These are phyloP conservation scores for Phytophthora crassamura DNA, from an alignment of 352 stramenopile species.

Conservation along the genomic window DNA sequence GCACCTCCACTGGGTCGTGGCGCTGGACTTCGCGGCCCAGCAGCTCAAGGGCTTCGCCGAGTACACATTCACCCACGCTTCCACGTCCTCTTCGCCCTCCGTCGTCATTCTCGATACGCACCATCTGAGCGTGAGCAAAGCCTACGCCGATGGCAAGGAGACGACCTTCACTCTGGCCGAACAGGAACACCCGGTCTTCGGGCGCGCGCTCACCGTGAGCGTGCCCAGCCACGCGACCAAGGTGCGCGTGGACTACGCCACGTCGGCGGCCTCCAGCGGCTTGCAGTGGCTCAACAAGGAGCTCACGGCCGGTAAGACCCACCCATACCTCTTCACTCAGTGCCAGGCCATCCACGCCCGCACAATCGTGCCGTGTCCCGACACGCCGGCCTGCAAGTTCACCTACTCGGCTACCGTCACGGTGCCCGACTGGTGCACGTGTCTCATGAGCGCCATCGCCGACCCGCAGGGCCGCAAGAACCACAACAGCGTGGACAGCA, in stretches of 20 bases:
- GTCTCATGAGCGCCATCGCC: slow-evolving; percentile 91
- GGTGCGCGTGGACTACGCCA: slow-evolving; percentile 84
- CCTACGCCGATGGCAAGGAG: slow-evolving; percentile 56
- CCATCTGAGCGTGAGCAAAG: slow-evolving; percentile 72
- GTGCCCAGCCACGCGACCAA: slow-evolving; percentile 53
- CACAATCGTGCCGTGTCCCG: slow-evolving; percentile 95
- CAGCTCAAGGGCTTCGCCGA: slow-evolving; percentile 82
- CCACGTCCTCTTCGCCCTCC: slow-evolving; percentile 12
- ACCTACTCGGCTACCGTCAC: slow-evolving; percentile 94
- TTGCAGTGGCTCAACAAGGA: slow-evolving; percentile 93
- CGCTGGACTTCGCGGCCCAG: slow-evolving; percentile 85
- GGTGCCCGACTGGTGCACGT: slow-evolving; percentile 93
- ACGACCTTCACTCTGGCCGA: slow-evolving; percentile 66
- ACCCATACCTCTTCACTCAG: slow-evolving; percentile 96
- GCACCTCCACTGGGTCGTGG: slow-evolving; percentile 89
- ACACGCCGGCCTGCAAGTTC: slow-evolving; percentile 94
- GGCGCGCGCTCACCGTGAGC: slow-evolving; percentile 58
- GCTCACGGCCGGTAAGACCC: slow-evolving; percentile 94
- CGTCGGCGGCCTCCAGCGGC: slow-evolving; percentile 69
- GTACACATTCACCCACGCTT: slow-evolving; percentile 74
- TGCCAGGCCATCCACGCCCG: slow-evolving; percentile 96
- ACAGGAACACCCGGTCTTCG: slow-evolving; percentile 67
- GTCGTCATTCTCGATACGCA: slow-evolving; percentile 89
- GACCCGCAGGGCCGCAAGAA: slow-evolving; percentile 33
- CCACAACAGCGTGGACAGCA: slow-evolving; percentile 30